Percentiles rank a stretch among this genome's conserved stretches.
phyloP scores from a whole-genome alignment of 1,284 basidiomycete genomes.

The Porogramme epimiltina region DNA sequence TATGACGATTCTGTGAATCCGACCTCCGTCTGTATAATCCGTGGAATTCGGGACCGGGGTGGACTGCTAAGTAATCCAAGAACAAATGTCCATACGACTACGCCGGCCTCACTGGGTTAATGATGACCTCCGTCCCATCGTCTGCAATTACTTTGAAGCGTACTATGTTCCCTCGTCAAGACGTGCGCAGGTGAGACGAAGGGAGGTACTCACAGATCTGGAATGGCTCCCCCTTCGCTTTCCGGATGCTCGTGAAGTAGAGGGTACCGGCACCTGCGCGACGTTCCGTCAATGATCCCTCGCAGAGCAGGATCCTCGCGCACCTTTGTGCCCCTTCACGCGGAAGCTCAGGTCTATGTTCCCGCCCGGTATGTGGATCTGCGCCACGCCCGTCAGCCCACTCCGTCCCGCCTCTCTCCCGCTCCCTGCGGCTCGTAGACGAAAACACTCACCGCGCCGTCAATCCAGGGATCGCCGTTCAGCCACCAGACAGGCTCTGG shows the following conservation, averaged over 20 bases:
- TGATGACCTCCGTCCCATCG: slow-evolving; percentile 53
- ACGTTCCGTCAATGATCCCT: not conserved
- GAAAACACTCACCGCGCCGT: slow-evolving; percentile 55
- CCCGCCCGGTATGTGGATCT: slow-evolving; percentile 76
- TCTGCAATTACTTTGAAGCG: slow-evolving; percentile 73
- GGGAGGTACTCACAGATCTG: slow-evolving; percentile 53
- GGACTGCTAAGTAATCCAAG: too few species aligned
- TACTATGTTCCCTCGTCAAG: slow-evolving; percentile 39
- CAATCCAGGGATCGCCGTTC: slow-evolving; percentile 74
- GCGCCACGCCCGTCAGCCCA: not conserved
- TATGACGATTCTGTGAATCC: slow-evolving; percentile 5
- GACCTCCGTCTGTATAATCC: not conserved
- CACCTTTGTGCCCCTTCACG: slow-evolving; percentile 70
- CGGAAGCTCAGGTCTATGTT: slow-evolving; percentile 77
- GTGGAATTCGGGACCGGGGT: too few species aligned
- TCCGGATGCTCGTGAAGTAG: slow-evolving; percentile 80
- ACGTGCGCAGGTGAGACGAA: not conserved
- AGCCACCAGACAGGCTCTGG: slow-evolving; percentile 76
- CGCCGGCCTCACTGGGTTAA: slow-evolving; percentile 23
- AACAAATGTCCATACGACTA: not conserved
- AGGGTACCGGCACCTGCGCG: slow-evolving; percentile 65
- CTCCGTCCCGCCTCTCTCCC: not conserved
- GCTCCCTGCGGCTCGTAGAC: not conserved
- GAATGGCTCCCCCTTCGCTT: slow-evolving; percentile 73
- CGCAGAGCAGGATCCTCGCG: slow-evolving; percentile 4